A percentile compares a stretch with the other conserved stretches of the same genome.
phyloP scores from a whole-genome alignment of 1,284 basidiomycete species.

The Caloboletus inedulis region DNA sequence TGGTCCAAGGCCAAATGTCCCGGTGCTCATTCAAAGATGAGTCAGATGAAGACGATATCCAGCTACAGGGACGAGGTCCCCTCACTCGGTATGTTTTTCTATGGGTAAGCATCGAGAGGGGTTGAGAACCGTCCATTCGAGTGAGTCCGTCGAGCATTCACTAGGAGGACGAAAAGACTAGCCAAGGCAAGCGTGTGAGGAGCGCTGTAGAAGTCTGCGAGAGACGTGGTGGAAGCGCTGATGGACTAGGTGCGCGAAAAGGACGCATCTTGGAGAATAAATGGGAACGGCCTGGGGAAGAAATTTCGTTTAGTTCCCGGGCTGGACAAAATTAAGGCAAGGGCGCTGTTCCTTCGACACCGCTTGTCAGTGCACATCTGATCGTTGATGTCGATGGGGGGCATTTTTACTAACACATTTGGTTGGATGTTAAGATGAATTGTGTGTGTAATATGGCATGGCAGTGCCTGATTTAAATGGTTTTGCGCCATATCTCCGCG shows the following conservation, averaged over 20 bases:
- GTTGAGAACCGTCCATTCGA: slow-evolving; percentile 18
- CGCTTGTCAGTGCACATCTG: slow-evolving; percentile 17
- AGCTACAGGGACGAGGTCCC: slow-evolving; percentile 33
- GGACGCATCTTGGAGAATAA: slow-evolving; percentile 26
- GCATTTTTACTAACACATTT: background rate
- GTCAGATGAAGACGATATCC: slow-evolving; percentile 20
- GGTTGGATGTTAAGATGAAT: background rate
- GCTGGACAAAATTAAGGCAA: slow-evolving; percentile 1
- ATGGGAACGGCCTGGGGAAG: slow-evolving; percentile 3
- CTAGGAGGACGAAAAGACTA: background rate
- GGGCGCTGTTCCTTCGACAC: slow-evolving; percentile 21
- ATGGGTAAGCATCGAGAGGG: slow-evolving; percentile 5
- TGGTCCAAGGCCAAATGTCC: slow-evolving; percentile 26
- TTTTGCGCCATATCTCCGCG: slow-evolving; percentile 3
- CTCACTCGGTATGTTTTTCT: slow-evolving; percentile 21
- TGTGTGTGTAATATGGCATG: background rate
- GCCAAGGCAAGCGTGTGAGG: background rate
- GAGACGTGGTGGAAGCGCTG: slow-evolving; percentile 7
- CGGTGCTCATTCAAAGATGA: slow-evolving; percentile 19
- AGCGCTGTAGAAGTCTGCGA: background rate
- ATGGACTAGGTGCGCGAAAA: slow-evolving; percentile 1
- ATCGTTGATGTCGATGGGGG: slow-evolving; percentile 17
- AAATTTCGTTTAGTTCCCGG: slow-evolving; percentile 9
- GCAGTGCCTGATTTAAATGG: background rate
- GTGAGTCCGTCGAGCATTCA: background rate